Percentiles rank a stretch among this genome's conserved stretches.
Evolutionary conservation across 1,284 basidiomycete species (phyloP).

Genomic region (Heliocybe sulcata): DNA sequence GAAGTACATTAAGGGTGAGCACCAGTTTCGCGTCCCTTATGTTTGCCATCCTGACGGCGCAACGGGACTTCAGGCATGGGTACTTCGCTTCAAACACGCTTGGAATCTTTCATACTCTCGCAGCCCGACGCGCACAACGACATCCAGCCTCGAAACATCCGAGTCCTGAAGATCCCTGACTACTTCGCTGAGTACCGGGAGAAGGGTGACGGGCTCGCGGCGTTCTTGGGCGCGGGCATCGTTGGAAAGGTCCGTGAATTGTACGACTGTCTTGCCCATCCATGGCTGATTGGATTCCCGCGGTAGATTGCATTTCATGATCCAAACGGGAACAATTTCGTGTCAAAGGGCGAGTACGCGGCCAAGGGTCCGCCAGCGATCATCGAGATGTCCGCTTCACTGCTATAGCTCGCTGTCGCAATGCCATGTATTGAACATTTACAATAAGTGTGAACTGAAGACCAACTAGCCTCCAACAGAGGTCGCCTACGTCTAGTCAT

Average conservation of each 20-base stretch:
- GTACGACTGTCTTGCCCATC: not conserved
- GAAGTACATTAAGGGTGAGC: constrained; percentile 68
- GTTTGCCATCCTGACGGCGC: constrained; percentile 3
- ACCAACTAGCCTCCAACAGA: not conserved
- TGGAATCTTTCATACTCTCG: constrained; percentile 62
- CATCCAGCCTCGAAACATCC: constrained; percentile 61
- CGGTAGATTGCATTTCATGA: constrained; percentile 58
- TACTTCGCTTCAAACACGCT: constrained; percentile 67
- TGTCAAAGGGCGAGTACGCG: constrained; percentile 73
- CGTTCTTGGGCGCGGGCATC: constrained; percentile 84
- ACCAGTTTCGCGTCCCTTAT: constrained; percentile 5
- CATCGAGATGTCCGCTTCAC: constrained; percentile 65
- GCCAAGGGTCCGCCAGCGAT: constrained; percentile 62
- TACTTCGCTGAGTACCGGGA: constrained; percentile 92
- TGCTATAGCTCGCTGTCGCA: constrained; percentile 36
- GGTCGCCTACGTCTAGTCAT: too few species aligned
- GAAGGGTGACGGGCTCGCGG: constrained; percentile 74
- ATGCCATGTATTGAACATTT: not conserved
- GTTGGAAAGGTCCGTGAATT: constrained; percentile 65
- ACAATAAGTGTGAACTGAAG: too few species aligned
- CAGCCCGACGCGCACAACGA: constrained; percentile 63
- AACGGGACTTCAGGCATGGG: constrained; percentile 52
- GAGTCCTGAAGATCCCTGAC: constrained; percentile 76
- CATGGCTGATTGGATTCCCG: constrained; percentile 6
- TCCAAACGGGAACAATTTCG: constrained; percentile 54